phyloP scores from a whole-genome alignment of 139 green algal species.

The Auxenochlorella pyrenoidosa region DNA sequence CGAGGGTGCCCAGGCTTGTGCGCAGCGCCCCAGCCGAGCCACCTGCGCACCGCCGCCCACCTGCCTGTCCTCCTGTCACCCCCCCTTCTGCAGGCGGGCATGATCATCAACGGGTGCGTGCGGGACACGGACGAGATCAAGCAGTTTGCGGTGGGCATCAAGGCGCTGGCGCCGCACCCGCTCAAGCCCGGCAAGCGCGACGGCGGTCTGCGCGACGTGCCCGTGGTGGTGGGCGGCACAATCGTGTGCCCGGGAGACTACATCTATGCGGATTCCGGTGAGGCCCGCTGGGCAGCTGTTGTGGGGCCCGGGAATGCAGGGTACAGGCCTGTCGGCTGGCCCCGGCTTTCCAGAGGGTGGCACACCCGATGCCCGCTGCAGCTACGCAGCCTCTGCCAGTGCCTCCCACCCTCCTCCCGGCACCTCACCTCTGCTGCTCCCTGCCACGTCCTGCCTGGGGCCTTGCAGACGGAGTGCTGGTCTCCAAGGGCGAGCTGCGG shows the following conservation, averaged over 20 bases:
- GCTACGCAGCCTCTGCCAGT: no score
- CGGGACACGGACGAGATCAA: not conserved
- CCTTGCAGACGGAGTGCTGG: not conserved
- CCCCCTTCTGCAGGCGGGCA: not conserved
- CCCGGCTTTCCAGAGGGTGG: no score
- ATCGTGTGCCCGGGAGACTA: not conserved
- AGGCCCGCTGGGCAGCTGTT: not conserved
- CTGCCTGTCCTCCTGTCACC: no score
- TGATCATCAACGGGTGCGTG: constrained; percentile 2
- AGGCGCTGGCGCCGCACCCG: not conserved
- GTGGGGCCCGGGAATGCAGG: not conserved
- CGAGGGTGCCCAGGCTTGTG: no score
- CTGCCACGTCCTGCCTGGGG: not conserved
- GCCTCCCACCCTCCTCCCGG: not conserved
- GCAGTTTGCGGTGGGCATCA: constrained; percentile 3
- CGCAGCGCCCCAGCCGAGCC: no score
- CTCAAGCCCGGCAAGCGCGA: constrained; percentile 1
- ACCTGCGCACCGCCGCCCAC: no score
- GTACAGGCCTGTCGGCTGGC: no score
- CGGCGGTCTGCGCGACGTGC: not conserved
- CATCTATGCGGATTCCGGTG: not conserved
- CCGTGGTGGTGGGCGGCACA: not conserved
- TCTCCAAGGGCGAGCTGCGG: not conserved
- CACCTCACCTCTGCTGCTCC: not conserved
- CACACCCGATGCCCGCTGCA: no score